phyloP scores from a whole-genome alignment of 2,329 filamentous ascomycete species.

The Aspergillus fructus region DNA sequence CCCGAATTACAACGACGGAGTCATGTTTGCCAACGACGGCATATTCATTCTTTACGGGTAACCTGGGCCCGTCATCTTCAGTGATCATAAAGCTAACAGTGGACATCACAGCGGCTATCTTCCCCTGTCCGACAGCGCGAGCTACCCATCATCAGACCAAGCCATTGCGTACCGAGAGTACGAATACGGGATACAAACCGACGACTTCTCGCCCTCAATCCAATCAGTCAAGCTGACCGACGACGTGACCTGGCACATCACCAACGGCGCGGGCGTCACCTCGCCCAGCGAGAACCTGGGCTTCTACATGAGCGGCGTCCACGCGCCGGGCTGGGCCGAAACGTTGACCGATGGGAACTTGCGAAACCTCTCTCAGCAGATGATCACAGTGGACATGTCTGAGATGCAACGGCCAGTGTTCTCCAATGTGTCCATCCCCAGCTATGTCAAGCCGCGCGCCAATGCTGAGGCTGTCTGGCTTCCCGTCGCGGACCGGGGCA shows the following conservation, averaged over 20 bases:
- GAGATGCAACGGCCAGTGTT: conserved; percentile 53
- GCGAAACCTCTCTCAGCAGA: conserved; percentile 49
- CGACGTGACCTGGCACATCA: conserved; percentile 48
- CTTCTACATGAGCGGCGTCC: conserved; percentile 69
- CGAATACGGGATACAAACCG: conserved; percentile 53
- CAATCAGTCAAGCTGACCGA: too few species aligned
- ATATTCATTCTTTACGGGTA: conserved; percentile 64
- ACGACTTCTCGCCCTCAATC: too few species aligned
- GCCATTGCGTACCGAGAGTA: conserved; percentile 51
- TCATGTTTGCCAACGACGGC: conserved; percentile 63
- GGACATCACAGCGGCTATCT: conserved; percentile 20
- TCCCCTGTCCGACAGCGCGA: conserved; percentile 33
- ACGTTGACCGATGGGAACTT: conserved; percentile 42
- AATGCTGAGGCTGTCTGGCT: conserved; percentile 67
- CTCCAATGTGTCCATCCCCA: conserved; percentile 57
- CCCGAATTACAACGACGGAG: conserved; percentile 62
- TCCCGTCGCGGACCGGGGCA: conserved; percentile 38
- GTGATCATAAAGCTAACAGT: too few species aligned
- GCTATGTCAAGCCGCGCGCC: conserved; percentile 54
- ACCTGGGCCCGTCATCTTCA: too few species aligned
- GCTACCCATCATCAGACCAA: not conserved
- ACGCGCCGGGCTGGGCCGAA: conserved; percentile 49
- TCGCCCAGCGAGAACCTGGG: conserved; percentile 69
- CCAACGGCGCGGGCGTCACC: conserved; percentile 63
- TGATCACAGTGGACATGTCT: conserved; percentile 63